A percentile compares a stretch with the other conserved stretches of the same genome.
Evolutionary conservation across 2,329 filamentous ascomycete genomes (phyloP).

Genomic region (Didymella keratinophila): DNA sequence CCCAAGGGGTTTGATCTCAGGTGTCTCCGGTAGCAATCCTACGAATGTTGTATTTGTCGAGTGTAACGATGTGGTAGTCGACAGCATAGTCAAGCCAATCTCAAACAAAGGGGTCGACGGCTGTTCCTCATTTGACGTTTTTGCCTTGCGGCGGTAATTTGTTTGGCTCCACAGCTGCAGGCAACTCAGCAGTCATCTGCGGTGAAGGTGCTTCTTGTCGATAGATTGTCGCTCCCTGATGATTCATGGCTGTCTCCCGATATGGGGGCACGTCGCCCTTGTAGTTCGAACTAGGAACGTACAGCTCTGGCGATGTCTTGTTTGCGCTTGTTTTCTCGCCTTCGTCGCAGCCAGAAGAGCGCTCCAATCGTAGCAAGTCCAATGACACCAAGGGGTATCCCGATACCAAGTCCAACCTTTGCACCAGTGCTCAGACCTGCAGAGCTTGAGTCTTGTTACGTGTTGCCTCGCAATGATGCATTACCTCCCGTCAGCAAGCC

Average conservation of each 20-base stretch:
- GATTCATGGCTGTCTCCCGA: constrained; percentile 4
- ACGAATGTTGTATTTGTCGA: not conserved
- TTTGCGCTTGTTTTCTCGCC: not conserved
- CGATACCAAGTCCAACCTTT: constrained; percentile 19
- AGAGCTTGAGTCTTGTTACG: not conserved
- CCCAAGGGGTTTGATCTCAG: not conserved
- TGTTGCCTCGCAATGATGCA: not conserved
- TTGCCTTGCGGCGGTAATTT: not conserved
- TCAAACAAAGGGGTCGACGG: not conserved
- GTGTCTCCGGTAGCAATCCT: not conserved
- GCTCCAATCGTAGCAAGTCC: constrained; percentile 15
- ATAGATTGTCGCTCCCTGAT: constrained; percentile 1
- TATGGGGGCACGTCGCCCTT: constrained; percentile 1
- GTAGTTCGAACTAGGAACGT: not conserved
- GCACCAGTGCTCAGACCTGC: constrained; percentile 12
- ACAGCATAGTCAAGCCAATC: not conserved
- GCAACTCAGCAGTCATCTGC: not conserved
- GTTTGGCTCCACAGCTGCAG: not conserved
- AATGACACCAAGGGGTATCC: constrained; percentile 17
- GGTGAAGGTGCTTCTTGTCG: constrained; percentile 5
- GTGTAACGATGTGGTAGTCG: not conserved
- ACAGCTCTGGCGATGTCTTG: not conserved
- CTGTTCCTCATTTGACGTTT: not conserved
- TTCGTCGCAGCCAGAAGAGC: constrained; percentile 11
- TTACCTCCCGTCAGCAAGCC: not conserved